Evolutionary conservation across 2,329 filamentous ascomycete species (phyloP).

Genomic region (Macrophomina pseudophaseolina): DNA sequence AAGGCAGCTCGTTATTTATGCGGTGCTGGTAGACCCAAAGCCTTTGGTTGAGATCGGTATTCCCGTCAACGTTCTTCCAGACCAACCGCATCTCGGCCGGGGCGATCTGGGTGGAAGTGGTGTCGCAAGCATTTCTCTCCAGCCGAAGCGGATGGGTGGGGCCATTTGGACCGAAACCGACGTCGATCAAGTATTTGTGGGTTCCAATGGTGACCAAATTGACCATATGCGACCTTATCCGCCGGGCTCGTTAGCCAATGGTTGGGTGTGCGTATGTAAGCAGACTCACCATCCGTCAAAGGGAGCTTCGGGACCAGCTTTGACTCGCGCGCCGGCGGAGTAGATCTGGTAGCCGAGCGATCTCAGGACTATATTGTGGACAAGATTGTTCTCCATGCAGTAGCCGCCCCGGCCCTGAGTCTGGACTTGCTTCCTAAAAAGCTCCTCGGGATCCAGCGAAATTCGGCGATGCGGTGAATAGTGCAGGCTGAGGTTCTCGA

Average conservation of each 20-base stretch:
- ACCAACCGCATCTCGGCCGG: conserved; percentile 41
- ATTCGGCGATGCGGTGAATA: conserved; percentile 48
- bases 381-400: conserved; percentile 64
- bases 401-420: conserved; percentile 60
- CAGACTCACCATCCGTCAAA: conserved; percentile 38
- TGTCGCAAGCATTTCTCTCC: conserved; percentile 32
- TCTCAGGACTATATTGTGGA: conserved; percentile 58
- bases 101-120: conserved; percentile 33
- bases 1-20: conserved; percentile 51
- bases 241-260: conserved; percentile 4
- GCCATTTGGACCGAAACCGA: conserved; percentile 49
- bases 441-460: conserved; percentile 53
- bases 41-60: conserved; percentile 44
- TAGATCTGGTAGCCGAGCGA: conserved; percentile 57
- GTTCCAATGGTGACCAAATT: conserved; percentile 49
- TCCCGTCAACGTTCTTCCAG: conserved; percentile 41
- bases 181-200: conserved; percentile 47
- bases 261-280: conserved; percentile 21
- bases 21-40: conserved; percentile 52
- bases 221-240: conserved; percentile 50
- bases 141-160: conserved; percentile 47
- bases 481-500: conserved; percentile 63
- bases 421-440: conserved; percentile 61
- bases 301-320: conserved; percentile 29
- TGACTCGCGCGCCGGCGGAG: conserved; percentile 49